Conservation (phyloP, 2,329 filamentous ascomycete species). For the Arthrinium phaeospermum region DNA sequence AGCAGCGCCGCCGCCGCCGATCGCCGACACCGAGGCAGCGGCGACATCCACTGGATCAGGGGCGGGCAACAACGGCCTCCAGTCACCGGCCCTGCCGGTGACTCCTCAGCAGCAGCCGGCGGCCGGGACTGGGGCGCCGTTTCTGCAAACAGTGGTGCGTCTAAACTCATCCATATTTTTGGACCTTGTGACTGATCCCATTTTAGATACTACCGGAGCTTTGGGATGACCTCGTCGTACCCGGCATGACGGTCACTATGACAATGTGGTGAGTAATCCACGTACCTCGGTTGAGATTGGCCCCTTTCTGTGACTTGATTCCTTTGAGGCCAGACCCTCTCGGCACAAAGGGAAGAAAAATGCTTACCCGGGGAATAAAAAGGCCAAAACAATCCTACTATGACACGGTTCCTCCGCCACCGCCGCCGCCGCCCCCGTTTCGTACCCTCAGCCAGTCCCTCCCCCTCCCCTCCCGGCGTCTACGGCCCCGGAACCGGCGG, state of each 20-base stretch:
- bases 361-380: not conserved
- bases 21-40: not conserved
- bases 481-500: conserved; percentile 22
- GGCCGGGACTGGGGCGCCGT: conserved; percentile 3
- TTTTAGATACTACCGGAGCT: conserved; percentile 58
- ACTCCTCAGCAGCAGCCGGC: not conserved
- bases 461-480: not conserved
- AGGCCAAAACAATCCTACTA: conserved; percentile 43
- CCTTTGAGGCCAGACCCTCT: too few species aligned
- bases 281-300: too few species aligned
- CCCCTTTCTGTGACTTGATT: too few species aligned
- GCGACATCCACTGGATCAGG: not conserved
- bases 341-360: not conserved
- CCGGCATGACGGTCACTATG: conserved; percentile 60
- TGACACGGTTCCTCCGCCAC: conserved; percentile 22
- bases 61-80: not conserved
- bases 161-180: conserved; percentile 22
- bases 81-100: not conserved
- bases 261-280: conserved; percentile 53
- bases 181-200: conserved; percentile 46
- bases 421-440: conserved; percentile 20
- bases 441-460: not conserved
- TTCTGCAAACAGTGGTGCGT: conserved; percentile 22
- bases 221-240: conserved; percentile 63
- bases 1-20: not conserved